Base-by-base conservation (phyloP, 192 early-diverging fungal genomes). In the Oehlia diaphana region DNA sequence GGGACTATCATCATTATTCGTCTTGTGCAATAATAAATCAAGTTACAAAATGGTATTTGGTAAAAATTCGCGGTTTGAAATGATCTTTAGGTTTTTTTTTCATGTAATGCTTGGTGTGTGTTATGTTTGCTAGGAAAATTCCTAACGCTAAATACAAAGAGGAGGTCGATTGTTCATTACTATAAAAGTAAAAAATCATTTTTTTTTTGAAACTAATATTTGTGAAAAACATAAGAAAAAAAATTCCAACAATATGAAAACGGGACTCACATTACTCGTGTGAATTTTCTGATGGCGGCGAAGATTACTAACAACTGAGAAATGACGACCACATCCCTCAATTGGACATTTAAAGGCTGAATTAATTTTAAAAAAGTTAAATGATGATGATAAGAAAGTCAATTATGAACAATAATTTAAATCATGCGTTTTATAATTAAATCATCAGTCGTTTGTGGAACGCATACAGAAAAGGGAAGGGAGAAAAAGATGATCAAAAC, bases 301-400 rank as follows among this genome's bases (percentile, higher is more conserved):
- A 79, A 92, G 81, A 76, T 92, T 92, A 81, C 90, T 91, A 76
- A 90, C 86, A 44, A 92, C 91, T 10, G 91, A 92, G 80, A 92
- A 92, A 63, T 84, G 81, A 79, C 90, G 88, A 23, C 89, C 90
- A 77, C 91, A 92, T n/a, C 88, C 82, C 66, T 87, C 86, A 62
- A 87, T 83, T 21, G 83, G 80, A 72, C 91, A 92, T 83, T 87
- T 84, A 69, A 81, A 83, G 6, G 84, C 70, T 72, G 26, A 42
- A 72, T 72, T 39, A 66, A 35, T 39, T 39, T 6, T 6, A n/a
- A n/a, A 7, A 39, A 39, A 39, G 39, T 39, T 39, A 8, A 39
- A n/a, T n/a, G n/a, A 39, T 39, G 39, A 39, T 39, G 39, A 39
- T 35, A 35, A 0, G 4, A 35, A 4, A 35, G 4, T 4, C 35